These are phyloP conservation scores for Chlorella sp. DNA, from an alignment of 139 green algal genomes.

Conservation along the genomic window DNA sequence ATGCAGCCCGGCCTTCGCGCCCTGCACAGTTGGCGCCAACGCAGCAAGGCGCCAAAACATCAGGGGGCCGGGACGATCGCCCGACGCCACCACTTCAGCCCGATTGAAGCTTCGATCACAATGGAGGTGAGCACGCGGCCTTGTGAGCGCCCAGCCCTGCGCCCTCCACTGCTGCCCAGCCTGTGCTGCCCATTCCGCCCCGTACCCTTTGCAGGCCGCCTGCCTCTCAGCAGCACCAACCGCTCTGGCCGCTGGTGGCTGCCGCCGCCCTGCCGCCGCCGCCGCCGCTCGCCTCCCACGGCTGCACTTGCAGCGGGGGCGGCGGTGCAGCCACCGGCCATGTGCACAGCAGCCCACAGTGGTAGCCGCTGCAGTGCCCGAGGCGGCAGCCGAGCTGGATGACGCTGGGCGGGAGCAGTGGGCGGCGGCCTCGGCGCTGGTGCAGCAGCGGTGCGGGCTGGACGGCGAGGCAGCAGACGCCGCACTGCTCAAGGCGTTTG, in stretches of 20 bases:
- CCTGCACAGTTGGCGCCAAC: too few species aligned
- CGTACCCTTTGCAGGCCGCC: not conserved
- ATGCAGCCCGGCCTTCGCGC: too few species aligned
- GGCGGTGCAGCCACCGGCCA: not conserved
- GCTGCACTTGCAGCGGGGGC: not conserved
- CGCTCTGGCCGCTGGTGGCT: not conserved
- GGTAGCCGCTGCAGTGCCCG: not conserved
- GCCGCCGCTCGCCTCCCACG: not conserved
- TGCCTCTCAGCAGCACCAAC: too few species aligned
- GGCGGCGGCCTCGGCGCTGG: not conserved
- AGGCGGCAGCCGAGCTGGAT: not conserved
- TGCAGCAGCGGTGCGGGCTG: conserved; percentile 22
- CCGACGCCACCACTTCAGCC: too few species aligned
- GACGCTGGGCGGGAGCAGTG: conserved; percentile 1
- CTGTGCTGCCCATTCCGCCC: too few species aligned
- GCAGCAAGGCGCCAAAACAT: too few species aligned
- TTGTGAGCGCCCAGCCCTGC: too few species aligned
- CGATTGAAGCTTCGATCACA: too few species aligned
- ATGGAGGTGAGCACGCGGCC: too few species aligned
- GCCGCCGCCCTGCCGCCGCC: not conserved
- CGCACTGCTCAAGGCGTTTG: conserved; percentile 33
- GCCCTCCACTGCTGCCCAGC: too few species aligned
- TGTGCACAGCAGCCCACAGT: not conserved
- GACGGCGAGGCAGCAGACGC: not conserved
- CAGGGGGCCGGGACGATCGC: too few species aligned